A percentile compares a stretch with the other conserved stretches of the same genome.
Evolutionary conservation across 2,329 filamentous ascomycete species (phyloP).

Genomic region (Diaporthe vexans): DNA sequence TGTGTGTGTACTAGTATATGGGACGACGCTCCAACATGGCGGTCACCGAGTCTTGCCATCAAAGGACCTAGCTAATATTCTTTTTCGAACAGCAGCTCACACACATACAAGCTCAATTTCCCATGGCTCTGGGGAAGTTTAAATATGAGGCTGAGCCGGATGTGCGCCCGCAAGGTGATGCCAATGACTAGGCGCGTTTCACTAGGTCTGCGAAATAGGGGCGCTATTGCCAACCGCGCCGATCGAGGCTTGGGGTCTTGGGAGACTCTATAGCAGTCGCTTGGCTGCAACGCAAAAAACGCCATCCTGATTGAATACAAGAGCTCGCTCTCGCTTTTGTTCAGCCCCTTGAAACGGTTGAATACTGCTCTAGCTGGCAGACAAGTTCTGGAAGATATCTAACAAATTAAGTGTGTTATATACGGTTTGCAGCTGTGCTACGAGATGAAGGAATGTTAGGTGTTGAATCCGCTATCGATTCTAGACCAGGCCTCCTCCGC

Average conservation of each 20-base stretch:
- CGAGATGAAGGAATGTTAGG: too few relatives aligned
- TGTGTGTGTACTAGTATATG: background rate
- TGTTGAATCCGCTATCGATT: background rate
- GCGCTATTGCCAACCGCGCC: background rate
- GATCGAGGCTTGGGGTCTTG: conserved; percentile 13
- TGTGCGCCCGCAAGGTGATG: background rate
- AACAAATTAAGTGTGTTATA: background rate
- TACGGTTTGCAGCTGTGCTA: background rate
- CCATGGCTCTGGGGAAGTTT: background rate
- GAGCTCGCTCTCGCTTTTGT: background rate
- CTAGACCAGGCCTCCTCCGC: background rate
- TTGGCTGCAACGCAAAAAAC: background rate
- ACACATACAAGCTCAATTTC: background rate
- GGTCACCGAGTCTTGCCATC: too few relatives aligned
- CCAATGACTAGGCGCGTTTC: conserved; percentile 24
- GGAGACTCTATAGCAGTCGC: background rate
- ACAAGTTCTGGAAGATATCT: background rate
- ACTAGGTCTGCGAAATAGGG: background rate
- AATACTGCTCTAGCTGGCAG: background rate
- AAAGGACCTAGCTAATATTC: too few relatives aligned
- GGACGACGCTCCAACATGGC: background rate
- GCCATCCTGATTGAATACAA: background rate
- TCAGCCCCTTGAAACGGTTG: too few relatives aligned
- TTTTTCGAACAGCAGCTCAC: background rate
- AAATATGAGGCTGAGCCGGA: background rate